Evolutionary conservation across 441 rosid genomes (phyloP).

Genomic region (Daphne laureola): DNA sequence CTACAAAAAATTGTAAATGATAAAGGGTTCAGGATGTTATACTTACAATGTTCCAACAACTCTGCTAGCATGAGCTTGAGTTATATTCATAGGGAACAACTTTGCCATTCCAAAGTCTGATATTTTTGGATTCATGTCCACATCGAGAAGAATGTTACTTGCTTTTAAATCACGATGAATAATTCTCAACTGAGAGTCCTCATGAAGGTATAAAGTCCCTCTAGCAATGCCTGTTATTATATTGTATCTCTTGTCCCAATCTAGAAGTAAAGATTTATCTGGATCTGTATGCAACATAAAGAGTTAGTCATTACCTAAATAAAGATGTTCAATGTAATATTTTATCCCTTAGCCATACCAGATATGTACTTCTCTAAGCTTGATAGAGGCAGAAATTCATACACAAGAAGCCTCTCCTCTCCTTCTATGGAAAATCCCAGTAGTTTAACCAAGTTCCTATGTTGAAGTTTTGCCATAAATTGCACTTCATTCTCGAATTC

Average conservation of each 20-base stretch:
- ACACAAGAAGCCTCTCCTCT: conserved; percentile 12
- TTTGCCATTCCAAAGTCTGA: conserved; percentile 27
- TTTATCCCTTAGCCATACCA: background rate
- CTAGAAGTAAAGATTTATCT: conserved; percentile 6
- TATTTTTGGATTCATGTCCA: conserved; percentile 26
- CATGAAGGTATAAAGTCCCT: conserved; percentile 23
- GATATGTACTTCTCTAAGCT: conserved; percentile 13
- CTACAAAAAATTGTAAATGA: no score
- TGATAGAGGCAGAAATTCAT: conserved; percentile 8
- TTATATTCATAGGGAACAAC: conserved; percentile 17
- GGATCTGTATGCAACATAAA: conserved; percentile 13
- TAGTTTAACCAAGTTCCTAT: conserved; percentile 10
- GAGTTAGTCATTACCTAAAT: no score
- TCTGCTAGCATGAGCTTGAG: conserved; percentile 18
- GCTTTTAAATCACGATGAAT: conserved; percentile 26
- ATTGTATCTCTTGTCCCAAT: conserved; percentile 22
- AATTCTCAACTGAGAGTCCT: conserved; percentile 26
- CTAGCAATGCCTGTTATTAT: conserved; percentile 23
- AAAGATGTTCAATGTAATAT: no score
- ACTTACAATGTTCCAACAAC: conserved; percentile 30
- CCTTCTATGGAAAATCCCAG: conserved; percentile 6
- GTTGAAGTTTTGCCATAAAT: conserved; percentile 10
- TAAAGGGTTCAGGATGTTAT: no score
- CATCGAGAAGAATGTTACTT: conserved; percentile 25
- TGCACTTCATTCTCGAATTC: conserved; percentile 7